Evolutionary conservation across 352 stramenopile genomes (phyloP), one percentile per base, ranked within the genome.

Genomic region (Pythium insidiosum): DNA sequence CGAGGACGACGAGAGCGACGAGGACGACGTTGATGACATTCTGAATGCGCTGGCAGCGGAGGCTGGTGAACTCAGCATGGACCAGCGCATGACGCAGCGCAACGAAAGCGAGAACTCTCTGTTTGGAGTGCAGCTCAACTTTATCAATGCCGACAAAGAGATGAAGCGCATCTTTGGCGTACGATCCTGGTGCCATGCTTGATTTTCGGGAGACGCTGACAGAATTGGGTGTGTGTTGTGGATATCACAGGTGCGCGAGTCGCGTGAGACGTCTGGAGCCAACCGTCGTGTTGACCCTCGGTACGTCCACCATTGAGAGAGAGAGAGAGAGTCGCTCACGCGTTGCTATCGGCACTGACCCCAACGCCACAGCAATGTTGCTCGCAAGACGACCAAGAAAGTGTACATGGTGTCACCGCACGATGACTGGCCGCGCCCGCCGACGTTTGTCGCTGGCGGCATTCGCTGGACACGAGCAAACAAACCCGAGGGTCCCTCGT

Each of bases 111-210:
- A 79, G 51, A 84, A 82, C 35, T 65, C 63, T 13, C 53, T 93
- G 1, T 71, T 93, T 4, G 50, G 65, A 6, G 81, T 89, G 15
- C 65, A 90, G 24, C 53, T 88, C 28, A 63, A 70, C 33, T 73
- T 84, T 43, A 69, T 86, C 38, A 93, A 93, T 40, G 81, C 81
- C 15, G 81, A 93, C 50, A 89, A 84, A 52, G 81, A 93, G 58
- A 91, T 93, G 81, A 91, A 89, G 59, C 75, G 81, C 31, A 85
- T 93, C 46, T 91, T 93, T 62, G 78, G 78, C 18, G 80, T 93
- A 49, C 15, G 66, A 43, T 15, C 23, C 3, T 18, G 11, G 36
- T 26, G 9, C 6, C n/a, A n/a, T n/a, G n/a, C n/a, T n/a, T n/a
- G n/a, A n/a, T n/a, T n/a, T n/a, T n/a, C n/a, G n/a, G n/a, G n/a